Evolutionary conservation across 495 filamentous ascomycete species (phyloP).

Genomic region (Bacidia gigantensis): DNA sequence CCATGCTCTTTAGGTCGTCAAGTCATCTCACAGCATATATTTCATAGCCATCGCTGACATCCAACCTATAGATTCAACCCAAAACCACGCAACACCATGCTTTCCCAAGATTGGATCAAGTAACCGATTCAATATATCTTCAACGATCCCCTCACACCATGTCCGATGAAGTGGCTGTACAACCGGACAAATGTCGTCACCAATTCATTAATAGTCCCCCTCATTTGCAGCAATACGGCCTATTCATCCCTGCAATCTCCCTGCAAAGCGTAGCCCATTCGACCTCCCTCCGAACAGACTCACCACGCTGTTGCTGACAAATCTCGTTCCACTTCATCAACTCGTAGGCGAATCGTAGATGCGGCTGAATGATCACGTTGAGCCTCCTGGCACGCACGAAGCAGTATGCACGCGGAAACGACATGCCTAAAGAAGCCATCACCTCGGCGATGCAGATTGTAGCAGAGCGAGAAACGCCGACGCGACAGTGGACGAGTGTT

Average conservation of each 20-base stretch:
- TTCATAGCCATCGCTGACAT: neutral
- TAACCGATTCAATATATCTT: too few species aligned
- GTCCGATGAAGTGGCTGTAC: too few species aligned
- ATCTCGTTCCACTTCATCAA: conserved; percentile 91
- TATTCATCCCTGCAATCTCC: conserved; percentile 91
- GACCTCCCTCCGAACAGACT: conserved; percentile 53
- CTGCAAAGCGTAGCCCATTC: conserved; percentile 83
- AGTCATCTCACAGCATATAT: neutral
- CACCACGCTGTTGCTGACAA: conserved; percentile 31
- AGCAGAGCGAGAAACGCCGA: conserved; percentile 86
- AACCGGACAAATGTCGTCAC: too few species aligned
- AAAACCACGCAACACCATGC: too few species aligned
- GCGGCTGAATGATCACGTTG: conserved; percentile 60
- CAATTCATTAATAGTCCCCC: too few species aligned
- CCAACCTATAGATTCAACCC: too few species aligned
- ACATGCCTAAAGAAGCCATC: conserved; percentile 65
- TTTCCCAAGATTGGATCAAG: too few species aligned
- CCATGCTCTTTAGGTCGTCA: neutral
- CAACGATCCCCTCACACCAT: too few species aligned
- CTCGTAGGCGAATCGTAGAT: conserved; percentile 54
- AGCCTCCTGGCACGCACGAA: conserved; percentile 85
- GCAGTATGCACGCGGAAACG: conserved; percentile 89
- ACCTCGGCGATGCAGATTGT: conserved; percentile 98
- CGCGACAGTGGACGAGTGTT: conserved; percentile 93
- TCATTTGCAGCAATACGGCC: conserved; percentile 54